These are phyloP conservation scores for Lipomyces kockii DNA, from an alignment of 805 yeast genomes.

Conservation along the genomic window DNA sequence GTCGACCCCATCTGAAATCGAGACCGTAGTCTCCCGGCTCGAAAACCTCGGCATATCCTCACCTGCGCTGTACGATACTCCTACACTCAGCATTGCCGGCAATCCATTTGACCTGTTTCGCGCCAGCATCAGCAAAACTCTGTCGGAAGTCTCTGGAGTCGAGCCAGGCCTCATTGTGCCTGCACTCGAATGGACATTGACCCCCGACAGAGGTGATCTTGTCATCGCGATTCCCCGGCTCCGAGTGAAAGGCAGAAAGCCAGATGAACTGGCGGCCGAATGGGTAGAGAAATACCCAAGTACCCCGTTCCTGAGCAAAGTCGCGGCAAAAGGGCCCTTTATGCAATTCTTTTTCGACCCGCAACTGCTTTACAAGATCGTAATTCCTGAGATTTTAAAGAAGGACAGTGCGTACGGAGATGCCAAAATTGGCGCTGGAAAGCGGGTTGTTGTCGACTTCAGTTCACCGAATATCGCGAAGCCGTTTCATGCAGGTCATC, in stretches of 20 bases:
- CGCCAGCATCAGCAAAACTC: slow-evolving; percentile 82
- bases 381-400: slow-evolving; percentile 68
- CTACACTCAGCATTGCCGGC: slow-evolving; percentile 58
- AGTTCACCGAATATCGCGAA: slow-evolving; percentile 98
- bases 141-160: slow-evolving; percentile 74
- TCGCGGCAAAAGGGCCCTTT: slow-evolving; percentile 85
- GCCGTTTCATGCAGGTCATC: slow-evolving; percentile 99
- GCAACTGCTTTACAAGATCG: slow-evolving; percentile 65
- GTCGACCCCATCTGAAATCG: slow-evolving; percentile 10
- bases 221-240: slow-evolving; percentile 90
- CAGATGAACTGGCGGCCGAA: slow-evolving; percentile 71
- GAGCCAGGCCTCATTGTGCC: slow-evolving; percentile 71
- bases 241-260: slow-evolving; percentile 79
- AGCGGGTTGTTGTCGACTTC: slow-evolving; percentile 81
- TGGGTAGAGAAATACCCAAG: slow-evolving; percentile 80
- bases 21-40: slow-evolving; percentile 14
- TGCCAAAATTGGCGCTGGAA: slow-evolving; percentile 71
- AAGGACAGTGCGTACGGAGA: slow-evolving; percentile 65
- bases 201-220: slow-evolving; percentile 89
- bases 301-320: slow-evolving; percentile 69
- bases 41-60: slow-evolving; percentile 22
- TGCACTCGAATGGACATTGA: slow-evolving; percentile 84
- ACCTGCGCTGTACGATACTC: slow-evolving; percentile 20
- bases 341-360: slow-evolving; percentile 85
- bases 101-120: slow-evolving; percentile 88